These are phyloP conservation scores for Rhododendron griersonianum DNA, from an alignment of 148 eudicot genomes.

Conservation along the genomic window DNA sequence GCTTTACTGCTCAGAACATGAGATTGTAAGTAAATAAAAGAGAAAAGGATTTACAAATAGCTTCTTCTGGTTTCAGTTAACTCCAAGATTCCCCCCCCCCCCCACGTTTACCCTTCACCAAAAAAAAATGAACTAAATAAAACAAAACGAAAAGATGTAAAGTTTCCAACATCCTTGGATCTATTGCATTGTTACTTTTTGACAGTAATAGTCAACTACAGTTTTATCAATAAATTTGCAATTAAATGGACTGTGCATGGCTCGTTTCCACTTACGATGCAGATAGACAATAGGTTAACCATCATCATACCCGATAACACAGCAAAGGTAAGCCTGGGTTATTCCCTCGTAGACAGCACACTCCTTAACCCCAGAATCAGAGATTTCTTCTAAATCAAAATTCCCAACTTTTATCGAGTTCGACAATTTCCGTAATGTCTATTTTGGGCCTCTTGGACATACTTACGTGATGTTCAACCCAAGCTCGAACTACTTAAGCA, in stretches of 20 bases:
- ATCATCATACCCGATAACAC: not conserved
- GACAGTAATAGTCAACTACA: not conserved
- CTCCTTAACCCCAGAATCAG: not conserved
- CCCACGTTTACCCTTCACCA: not conserved
- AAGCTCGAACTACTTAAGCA: not conserved
- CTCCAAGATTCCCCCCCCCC: not conserved
- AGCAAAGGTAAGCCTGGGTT: not conserved
- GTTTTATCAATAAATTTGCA: not conserved
- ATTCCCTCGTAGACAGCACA: not conserved
- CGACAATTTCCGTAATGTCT: not conserved
- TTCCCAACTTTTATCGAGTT: not conserved
- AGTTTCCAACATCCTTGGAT: not conserved
- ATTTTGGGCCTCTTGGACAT: not conserved
- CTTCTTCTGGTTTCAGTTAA: not conserved
- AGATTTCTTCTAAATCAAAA: not conserved
- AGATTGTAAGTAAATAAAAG: not conserved
- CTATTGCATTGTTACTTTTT: not conserved
- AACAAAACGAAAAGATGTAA: not conserved
- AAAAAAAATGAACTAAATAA: not conserved
- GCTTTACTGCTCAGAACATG: conserved; percentile 58
- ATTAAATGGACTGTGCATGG: not conserved
- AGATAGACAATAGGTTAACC: not conserved
- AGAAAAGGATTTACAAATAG: not conserved
- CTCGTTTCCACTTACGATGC: not conserved
- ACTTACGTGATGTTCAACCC: not conserved